phyloP scores from a whole-genome alignment of 208 protist genomes.

The Leishmania mexicana region DNA sequence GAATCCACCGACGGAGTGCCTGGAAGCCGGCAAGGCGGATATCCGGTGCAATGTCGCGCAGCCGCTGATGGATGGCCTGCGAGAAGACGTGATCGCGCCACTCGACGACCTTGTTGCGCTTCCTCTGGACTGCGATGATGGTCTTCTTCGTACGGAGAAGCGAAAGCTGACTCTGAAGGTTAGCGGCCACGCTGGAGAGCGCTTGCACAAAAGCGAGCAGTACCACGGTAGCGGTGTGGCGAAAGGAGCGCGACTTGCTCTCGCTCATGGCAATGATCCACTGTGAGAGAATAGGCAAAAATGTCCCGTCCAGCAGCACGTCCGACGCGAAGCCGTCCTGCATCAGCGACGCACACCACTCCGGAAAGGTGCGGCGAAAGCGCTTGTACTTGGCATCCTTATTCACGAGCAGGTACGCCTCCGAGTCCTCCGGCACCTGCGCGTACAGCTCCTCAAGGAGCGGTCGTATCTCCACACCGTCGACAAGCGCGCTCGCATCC shows the following conservation, averaged over 20 bases:
- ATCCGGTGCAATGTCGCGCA: conserved; percentile 82
- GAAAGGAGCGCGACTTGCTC: conserved; percentile 86
- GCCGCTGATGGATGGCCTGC: conserved; percentile 80
- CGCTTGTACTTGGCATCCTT: conserved; percentile 73
- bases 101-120: conserved; percentile 47
- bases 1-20: conserved; percentile 72
- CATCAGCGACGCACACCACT: conserved; percentile 72
- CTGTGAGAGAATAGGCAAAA: conserved; percentile 62
- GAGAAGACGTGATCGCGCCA: conserved; percentile 83
- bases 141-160: conserved; percentile 56
- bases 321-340: conserved; percentile 58
- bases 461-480: conserved; percentile 63
- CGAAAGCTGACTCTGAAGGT: conserved; percentile 51
- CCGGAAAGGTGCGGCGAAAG: conserved; percentile 61
- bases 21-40: conserved; percentile 81
- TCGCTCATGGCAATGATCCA: conserved; percentile 92
- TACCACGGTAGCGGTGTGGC: conserved; percentile 81
- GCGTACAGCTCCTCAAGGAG: conserved; percentile 88
- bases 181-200: conserved; percentile 58
- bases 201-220: conserved; percentile 74
- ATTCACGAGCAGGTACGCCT: conserved; percentile 74
- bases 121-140: conserved; percentile 42
- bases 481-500: conserved; percentile 51
- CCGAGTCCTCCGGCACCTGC: conserved; percentile 67
- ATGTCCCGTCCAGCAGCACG: conserved; percentile 53